These are phyloP conservation scores for Ensete ventricosum DNA, from an alignment of 176 grass and related monocot species.

Conservation along the genomic window DNA sequence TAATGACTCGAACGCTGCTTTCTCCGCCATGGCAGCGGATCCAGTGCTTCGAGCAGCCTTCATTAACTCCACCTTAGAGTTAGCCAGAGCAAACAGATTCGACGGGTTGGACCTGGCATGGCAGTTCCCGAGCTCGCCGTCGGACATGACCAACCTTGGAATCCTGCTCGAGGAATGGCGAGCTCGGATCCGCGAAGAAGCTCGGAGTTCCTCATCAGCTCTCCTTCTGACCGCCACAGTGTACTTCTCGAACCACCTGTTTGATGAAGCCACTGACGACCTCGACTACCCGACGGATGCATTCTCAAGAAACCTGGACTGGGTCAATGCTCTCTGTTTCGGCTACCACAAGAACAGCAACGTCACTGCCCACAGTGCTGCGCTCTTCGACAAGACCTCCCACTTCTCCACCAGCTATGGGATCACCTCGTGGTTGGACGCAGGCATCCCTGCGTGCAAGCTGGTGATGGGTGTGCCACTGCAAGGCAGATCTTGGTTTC, in stretches of 20 bases:
- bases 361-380: conserved; percentile 48
- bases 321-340: conserved; percentile 59
- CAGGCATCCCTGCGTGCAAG: conserved; percentile 56
- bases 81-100: conserved; percentile 36
- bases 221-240: conserved; percentile 49
- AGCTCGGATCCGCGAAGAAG: conserved; percentile 37
- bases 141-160: conserved; percentile 49
- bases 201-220: conserved; percentile 15
- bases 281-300: conserved; percentile 55
- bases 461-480: conserved; percentile 75
- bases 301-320: conserved; percentile 45
- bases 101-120: conserved; percentile 73
- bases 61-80: conserved; percentile 11
- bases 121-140: conserved; percentile 31
- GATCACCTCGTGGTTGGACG: conserved; percentile 75
- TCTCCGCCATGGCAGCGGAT: conserved; percentile 47
- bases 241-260: conserved; percentile 85
- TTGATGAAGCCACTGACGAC: conserved; percentile 16
- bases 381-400: conserved; percentile 60
- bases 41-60: conserved; percentile 26
- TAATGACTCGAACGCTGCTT: conserved; percentile 27
- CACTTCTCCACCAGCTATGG: conserved; percentile 83
- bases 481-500: conserved; percentile 59
- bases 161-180: conserved; percentile 44
- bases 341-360: conserved; percentile 33